Conservation (phyloP, 2,329 filamentous ascomycete species). For the Trichoderma simmonsii region DNA sequence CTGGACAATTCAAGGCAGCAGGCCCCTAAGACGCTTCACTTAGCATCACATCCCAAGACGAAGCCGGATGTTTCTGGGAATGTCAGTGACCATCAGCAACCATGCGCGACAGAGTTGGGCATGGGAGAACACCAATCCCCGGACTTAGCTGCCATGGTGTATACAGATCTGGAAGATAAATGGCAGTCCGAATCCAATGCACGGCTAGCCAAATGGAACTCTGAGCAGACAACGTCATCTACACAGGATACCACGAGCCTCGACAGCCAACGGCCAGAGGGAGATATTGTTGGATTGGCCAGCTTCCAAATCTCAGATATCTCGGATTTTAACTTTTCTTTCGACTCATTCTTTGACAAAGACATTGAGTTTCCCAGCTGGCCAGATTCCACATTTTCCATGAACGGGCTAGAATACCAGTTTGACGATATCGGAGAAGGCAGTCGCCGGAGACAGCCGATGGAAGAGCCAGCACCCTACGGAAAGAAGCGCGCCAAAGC, state of each 20-base stretch:
- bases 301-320: neutral
- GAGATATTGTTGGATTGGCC: neutral
- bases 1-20: neutral
- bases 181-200: neutral
- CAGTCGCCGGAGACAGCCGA: neutral
- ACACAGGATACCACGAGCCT: neutral
- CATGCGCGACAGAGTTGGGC: neutral
- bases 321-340: conserved; percentile 9
- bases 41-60: neutral
- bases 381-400: neutral
- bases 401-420: neutral
- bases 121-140: neutral
- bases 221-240: neutral
- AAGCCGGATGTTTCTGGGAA: neutral
- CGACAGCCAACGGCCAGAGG: neutral
- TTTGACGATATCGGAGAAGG: neutral
- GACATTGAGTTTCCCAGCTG: neutral
- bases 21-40: neutral
- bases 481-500: neutral
- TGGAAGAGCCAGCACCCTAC: neutral
- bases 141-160: neutral
- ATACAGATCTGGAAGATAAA: neutral
- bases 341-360: neutral
- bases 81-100: neutral
- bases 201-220: neutral